These are phyloP conservation scores for Podaxis sp. DNA, from an alignment of 768 basidiomycete species.

Conservation along the genomic window DNA sequence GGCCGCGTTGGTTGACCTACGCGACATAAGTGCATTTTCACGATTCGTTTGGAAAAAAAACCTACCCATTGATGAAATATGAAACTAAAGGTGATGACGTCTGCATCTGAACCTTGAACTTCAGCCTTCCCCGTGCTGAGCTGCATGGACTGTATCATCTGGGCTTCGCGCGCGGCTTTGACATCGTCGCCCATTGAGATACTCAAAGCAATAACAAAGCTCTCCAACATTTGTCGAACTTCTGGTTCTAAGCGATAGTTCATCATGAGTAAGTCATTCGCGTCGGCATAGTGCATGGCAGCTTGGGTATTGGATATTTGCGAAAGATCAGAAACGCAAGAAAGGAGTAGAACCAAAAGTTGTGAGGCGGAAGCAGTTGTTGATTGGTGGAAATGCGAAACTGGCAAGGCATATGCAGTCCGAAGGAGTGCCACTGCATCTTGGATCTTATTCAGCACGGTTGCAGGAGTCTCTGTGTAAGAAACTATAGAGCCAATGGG, in stretches of 20 bases:
- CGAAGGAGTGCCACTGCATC: conserved; percentile 58
- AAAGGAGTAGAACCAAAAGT: conserved; percentile 56
- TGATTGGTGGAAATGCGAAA: conserved; percentile 58
- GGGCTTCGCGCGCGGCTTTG: conserved; percentile 65
- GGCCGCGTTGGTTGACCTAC: conserved; percentile 55
- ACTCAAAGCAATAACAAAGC: conserved; percentile 53
- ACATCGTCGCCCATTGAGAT: conserved; percentile 65
- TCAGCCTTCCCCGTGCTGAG: conserved; percentile 55
- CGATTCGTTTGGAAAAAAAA: background rate
- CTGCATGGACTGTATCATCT: conserved; percentile 64
- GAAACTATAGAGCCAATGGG: conserved; percentile 54
- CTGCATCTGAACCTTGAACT: conserved; percentile 54
- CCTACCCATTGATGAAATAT: conserved; percentile 59
- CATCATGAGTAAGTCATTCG: conserved; percentile 45
- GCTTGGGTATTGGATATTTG: conserved; percentile 61
- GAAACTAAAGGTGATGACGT: conserved; percentile 60
- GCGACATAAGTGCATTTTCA: background rate
- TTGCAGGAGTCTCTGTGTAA: conserved; percentile 41
- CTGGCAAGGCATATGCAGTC: conserved; percentile 49
- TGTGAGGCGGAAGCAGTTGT: conserved; percentile 58
- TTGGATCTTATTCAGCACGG: conserved; percentile 49
- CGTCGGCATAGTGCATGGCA: conserved; percentile 42
- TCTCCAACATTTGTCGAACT: conserved; percentile 55
- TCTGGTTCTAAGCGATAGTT: conserved; percentile 47
- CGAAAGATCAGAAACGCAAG: conserved; percentile 55